phyloP scores from a whole-genome alignment of 495 filamentous ascomycete genomes.

The Cairneyella variabilis region DNA sequence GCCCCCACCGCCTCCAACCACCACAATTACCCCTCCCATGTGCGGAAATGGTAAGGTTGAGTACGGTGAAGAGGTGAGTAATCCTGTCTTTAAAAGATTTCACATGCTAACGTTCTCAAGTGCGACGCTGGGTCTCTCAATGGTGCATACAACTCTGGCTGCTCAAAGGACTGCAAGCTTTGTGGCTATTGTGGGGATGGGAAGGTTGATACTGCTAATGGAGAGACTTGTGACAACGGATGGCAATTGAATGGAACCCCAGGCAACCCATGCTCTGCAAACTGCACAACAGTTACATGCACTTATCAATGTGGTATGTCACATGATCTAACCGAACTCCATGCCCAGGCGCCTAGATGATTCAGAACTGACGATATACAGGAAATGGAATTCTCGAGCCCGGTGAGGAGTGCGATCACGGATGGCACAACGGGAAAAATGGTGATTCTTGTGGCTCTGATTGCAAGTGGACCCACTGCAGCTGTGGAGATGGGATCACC shows the following conservation, averaged over 20 bases:
- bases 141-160: background rate
- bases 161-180: background rate
- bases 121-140: background rate
- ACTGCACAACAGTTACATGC: conserved; percentile 5
- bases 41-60: background rate
- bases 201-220: background rate
- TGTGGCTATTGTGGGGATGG: background rate
- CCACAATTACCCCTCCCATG: background rate
- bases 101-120: no score
- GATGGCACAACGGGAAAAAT: background rate
- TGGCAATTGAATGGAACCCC: conserved; percentile 4
- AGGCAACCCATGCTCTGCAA: conserved; percentile 1
- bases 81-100: no score
- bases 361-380: background rate
- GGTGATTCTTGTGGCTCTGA: background rate
- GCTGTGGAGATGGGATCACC: conserved; percentile 4
- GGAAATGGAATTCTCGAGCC: background rate
- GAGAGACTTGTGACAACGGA: conserved; percentile 4
- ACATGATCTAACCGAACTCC: background rate
- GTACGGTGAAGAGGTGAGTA: background rate
- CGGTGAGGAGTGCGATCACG: background rate
- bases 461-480: conserved; percentile 1
- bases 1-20: no score
- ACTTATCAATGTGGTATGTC: conserved; percentile 6
- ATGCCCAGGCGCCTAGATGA: background rate